Conservation (phyloP, 2,329 filamentous ascomycete species). For the Sporothrix globosa region DNA sequence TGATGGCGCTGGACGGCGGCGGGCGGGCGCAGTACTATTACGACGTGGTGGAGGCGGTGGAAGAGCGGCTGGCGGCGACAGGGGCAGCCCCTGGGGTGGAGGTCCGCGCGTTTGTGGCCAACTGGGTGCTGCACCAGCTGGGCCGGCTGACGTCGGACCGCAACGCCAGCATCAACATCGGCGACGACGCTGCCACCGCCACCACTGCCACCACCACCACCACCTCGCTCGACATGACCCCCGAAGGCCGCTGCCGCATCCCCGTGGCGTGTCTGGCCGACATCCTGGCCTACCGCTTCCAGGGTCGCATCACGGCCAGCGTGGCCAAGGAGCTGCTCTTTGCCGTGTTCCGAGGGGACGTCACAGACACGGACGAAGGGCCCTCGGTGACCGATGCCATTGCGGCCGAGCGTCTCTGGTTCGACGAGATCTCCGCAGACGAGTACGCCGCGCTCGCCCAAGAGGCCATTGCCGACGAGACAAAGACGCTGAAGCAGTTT, state of each 20-base stretch:
- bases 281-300: conserved; percentile 54
- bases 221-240: conserved; percentile 41
- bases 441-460: conserved; percentile 56
- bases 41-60: conserved; percentile 59
- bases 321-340: conserved; percentile 63
- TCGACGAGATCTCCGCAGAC: conserved; percentile 52
- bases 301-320: conserved; percentile 56
- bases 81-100: conserved; percentile 36
- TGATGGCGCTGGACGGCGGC: conserved; percentile 77
- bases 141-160: conserved; percentile 65
- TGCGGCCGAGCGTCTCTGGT: conserved; percentile 56
- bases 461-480: conserved; percentile 51
- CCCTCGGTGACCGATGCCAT: conserved; percentile 49
- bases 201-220: too few species aligned
- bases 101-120: conserved; percentile 54
- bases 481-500: conserved; percentile 54
- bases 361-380: conserved; percentile 39
- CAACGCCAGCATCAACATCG: conserved; percentile 30
- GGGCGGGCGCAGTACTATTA: conserved; percentile 82
- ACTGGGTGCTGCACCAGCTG: conserved; percentile 76
- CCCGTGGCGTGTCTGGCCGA: conserved; percentile 54
- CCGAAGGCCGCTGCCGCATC: conserved; percentile 55
- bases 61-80: conserved; percentile 35
- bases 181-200: neutral
- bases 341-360: conserved; percentile 54